These are phyloP conservation scores for Piper longum DNA, from an alignment of 164 flowering plant genomes.

Conservation along the genomic window DNA sequence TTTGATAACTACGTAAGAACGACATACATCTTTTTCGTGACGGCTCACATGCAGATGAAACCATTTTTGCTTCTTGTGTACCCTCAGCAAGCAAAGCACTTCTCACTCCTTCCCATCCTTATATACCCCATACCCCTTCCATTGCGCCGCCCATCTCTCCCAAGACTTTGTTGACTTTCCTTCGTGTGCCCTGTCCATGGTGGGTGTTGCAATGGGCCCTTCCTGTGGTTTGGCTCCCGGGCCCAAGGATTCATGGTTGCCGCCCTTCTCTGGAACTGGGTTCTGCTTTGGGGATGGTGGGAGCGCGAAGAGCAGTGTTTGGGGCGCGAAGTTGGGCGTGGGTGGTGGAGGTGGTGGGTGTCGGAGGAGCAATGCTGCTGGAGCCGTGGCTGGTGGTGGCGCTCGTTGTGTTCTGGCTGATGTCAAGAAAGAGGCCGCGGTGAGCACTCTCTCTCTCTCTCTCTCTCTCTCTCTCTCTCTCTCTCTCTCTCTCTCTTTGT, in stretches of 20 bases:
- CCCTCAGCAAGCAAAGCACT: not conserved
- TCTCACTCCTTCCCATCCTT: too few relatives aligned
- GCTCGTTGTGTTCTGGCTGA: slow-evolving; percentile 47
- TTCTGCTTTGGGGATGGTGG: slow-evolving; percentile 18
- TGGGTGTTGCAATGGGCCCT: slow-evolving; percentile 30
- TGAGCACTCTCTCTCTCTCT: slow-evolving; percentile 13
- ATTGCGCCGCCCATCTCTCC: not conserved
- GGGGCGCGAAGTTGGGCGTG: slow-evolving; percentile 15
- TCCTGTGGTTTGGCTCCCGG: slow-evolving; percentile 22
- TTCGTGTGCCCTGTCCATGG: not conserved
- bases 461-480: not conserved
- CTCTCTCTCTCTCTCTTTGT: too few relatives aligned
- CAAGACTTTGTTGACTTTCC: not conserved
- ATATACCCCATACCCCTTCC: not conserved
- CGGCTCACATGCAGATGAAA: slow-evolving; percentile 11
- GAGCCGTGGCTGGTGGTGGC: slow-evolving; percentile 34
- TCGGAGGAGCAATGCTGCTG: slow-evolving; percentile 16
- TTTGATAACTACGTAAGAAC: too few relatives aligned
- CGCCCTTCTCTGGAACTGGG: slow-evolving; percentile 20
- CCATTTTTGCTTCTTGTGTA: slow-evolving; percentile 3
- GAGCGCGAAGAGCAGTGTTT: slow-evolving; percentile 14
- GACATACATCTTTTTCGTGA: slow-evolving; percentile 8
- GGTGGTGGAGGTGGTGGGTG: slow-evolving; percentile 7
- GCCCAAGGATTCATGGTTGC: slow-evolving; percentile 10
- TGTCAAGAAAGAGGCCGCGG: slow-evolving; percentile 34